Percentiles rank a stretch among this genome's conserved stretches.
Evolutionary conservation across 345 rosid species (phyloP).

Genomic region (Eucalyptus regnans): DNA sequence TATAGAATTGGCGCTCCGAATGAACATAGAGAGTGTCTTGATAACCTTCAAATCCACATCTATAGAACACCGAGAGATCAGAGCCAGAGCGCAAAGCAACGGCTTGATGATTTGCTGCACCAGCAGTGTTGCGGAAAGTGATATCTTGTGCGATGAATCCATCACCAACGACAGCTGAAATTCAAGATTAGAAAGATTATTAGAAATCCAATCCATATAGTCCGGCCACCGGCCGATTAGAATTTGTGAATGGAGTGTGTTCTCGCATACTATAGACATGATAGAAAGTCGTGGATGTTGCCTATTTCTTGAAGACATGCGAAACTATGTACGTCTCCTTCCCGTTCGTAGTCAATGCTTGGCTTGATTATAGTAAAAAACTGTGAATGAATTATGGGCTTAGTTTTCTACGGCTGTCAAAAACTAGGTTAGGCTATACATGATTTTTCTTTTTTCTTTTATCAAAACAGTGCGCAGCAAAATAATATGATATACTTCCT

Average conservation of each 20-base stretch:
- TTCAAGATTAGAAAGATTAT: background rate
- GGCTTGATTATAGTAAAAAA: background rate
- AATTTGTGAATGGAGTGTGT: background rate
- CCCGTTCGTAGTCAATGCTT: background rate
- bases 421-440: too few relatives aligned
- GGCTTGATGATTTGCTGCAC: constrained; percentile 33
- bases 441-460: background rate
- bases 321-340: background rate
- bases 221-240: background rate
- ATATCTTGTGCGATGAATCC: background rate
- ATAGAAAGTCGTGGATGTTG: background rate
- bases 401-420: background rate
- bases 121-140: background rate
- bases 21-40: constrained; percentile 69
- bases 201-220: background rate
- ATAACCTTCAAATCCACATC: constrained; percentile 49
- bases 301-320: background rate
- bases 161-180: background rate
- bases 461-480: background rate
- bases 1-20: constrained; percentile 57
- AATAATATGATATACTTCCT: background rate
- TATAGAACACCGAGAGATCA: constrained; percentile 54
- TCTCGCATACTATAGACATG: background rate
- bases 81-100: constrained; percentile 66
- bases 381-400: background rate